These are phyloP conservation scores for Kwoniella sp. DNA, from an alignment of 768 basidiomycete genomes.

Conservation along the genomic window DNA sequence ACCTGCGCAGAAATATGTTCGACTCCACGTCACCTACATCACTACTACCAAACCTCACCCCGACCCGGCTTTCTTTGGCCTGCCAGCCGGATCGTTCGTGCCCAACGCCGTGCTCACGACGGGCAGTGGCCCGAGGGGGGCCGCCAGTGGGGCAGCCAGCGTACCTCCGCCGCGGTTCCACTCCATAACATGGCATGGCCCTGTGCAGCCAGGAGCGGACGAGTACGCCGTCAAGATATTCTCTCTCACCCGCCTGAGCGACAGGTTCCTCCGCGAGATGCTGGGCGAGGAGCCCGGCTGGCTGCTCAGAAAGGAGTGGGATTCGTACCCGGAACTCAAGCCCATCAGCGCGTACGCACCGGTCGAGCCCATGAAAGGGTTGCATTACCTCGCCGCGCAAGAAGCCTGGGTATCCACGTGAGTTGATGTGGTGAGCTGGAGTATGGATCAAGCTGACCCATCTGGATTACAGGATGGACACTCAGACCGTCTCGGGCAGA, in stretches of 20 bases:
- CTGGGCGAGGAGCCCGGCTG: slow-evolving; percentile 68
- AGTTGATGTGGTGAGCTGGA: background rate
- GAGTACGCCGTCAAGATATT: slow-evolving; percentile 86
- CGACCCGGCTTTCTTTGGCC: slow-evolving; percentile 66
- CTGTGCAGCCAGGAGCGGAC: slow-evolving; percentile 52
- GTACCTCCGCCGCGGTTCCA: slow-evolving; percentile 73
- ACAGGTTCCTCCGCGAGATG: slow-evolving; percentile 65
- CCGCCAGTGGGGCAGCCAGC: slow-evolving; percentile 50
- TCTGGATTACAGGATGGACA: slow-evolving; percentile 70
- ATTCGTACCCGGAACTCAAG: slow-evolving; percentile 54
- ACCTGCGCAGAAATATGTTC: slow-evolving; percentile 66
- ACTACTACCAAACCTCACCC: slow-evolving; percentile 66
- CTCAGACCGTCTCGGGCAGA: slow-evolving; percentile 74
- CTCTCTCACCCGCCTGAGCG: slow-evolving; percentile 61
- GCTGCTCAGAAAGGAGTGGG: slow-evolving; percentile 69
- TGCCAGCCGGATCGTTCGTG: slow-evolving; percentile 47
- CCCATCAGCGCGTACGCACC: slow-evolving; percentile 69
- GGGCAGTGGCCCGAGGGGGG: slow-evolving; percentile 51
- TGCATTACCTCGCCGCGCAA: slow-evolving; percentile 89
- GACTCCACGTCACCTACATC: slow-evolving; percentile 81
- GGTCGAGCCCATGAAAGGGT: slow-evolving; percentile 67
- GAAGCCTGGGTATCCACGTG: slow-evolving; percentile 64
- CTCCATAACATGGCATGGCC: slow-evolving; percentile 74
- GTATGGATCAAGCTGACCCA: background rate
- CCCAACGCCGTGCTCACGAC: slow-evolving; percentile 73